Percentiles rank a stretch among this genome's conserved stretches.
These are phyloP conservation scores for Aspergillus tamarii DNA, from an alignment of 2,329 filamentous ascomycete genomes.

Conservation along the genomic window DNA sequence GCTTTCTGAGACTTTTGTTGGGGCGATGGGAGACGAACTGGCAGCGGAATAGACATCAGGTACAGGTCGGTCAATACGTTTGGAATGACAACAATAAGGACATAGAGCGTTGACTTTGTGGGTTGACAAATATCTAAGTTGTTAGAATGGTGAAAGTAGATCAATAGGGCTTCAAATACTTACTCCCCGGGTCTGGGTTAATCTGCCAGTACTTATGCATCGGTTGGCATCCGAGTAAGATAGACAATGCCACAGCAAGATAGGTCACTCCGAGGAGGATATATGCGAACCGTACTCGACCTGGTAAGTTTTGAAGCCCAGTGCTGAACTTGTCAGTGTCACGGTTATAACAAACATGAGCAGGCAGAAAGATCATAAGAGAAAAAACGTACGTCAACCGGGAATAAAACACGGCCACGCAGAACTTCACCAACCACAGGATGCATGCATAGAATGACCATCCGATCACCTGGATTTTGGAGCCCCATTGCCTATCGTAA, in stretches of 20 bases:
- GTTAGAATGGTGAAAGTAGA: background rate
- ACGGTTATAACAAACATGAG: background rate
- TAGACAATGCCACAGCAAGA: conserved; percentile 50
- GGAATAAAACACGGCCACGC: conserved; percentile 59
- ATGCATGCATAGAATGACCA: conserved; percentile 59
- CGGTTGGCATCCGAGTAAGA: conserved; percentile 58
- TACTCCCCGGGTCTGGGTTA: conserved; percentile 59
- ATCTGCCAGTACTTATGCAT: conserved; percentile 63
- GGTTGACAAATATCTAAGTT: conserved; percentile 49
- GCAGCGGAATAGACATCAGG: conserved; percentile 60
- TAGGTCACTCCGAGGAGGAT: conserved; percentile 52
- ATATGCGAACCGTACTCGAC: conserved; percentile 55
- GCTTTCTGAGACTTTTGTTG: background rate
- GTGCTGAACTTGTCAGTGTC: conserved; percentile 30
- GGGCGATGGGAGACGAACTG: conserved; percentile 36
- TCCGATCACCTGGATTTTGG: conserved; percentile 55
- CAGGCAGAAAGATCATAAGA: background rate
- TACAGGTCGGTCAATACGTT: conserved; percentile 62
- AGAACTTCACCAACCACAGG: conserved; percentile 56
- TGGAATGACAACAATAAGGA: conserved; percentile 51
- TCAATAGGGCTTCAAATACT: conserved; percentile 27
- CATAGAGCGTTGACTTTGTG: conserved; percentile 50
- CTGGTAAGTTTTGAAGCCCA: conserved; percentile 42
- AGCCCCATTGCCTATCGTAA: conserved; percentile 48
- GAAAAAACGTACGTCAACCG: conserved; percentile 48